A percentile compares a stretch with the other conserved stretches of the same genome.
phyloP scores from a whole-genome alignment of 2,329 filamentous ascomycete genomes.

The Pseudogymnoascus sp. region DNA sequence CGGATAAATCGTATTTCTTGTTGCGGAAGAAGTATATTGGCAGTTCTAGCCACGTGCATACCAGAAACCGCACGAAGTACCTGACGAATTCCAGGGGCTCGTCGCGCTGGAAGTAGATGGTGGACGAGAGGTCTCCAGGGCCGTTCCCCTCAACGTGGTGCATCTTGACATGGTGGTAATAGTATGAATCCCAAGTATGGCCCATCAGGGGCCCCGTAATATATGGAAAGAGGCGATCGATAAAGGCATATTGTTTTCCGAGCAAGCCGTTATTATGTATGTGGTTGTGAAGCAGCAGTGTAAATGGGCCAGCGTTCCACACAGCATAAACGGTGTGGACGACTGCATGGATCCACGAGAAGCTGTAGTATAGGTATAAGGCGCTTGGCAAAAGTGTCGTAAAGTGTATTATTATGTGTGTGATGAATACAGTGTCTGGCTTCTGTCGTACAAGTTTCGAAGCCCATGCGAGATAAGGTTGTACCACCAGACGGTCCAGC shows the following conservation, averaged over 20 bases:
- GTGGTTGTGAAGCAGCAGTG: constrained; percentile 76
- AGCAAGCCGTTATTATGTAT: constrained; percentile 70
- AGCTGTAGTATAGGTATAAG: constrained; percentile 53
- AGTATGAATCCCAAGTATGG: constrained; percentile 80
- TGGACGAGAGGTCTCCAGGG: constrained; percentile 66
- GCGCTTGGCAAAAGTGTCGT: constrained; percentile 63
- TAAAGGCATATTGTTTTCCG: constrained; percentile 40
- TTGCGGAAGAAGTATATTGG: constrained; percentile 64
- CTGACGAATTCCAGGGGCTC: constrained; percentile 55
- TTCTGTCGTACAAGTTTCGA: constrained; percentile 51
- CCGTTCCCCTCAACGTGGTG: constrained; percentile 79
- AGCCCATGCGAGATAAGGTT: constrained; percentile 51
- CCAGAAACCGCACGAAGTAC: constrained; percentile 66
- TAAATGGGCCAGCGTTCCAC: constrained; percentile 66
- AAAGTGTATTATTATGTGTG: constrained; percentile 66
- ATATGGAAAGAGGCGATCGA: constrained; percentile 65
- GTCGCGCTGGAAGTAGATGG: constrained; percentile 69
- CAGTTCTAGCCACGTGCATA: constrained; percentile 67
- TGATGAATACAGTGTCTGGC: constrained; percentile 71
- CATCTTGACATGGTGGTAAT: constrained; percentile 78
- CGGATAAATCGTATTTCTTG: constrained; percentile 45
- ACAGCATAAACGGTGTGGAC: constrained; percentile 57
- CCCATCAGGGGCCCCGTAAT: constrained; percentile 68
- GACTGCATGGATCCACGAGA: constrained; percentile 59
- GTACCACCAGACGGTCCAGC: constrained; percentile 44